Base-by-base conservation (phyloP, 2,329 filamentous ascomycete species). In the Xylariaceae sp. region DNA sequence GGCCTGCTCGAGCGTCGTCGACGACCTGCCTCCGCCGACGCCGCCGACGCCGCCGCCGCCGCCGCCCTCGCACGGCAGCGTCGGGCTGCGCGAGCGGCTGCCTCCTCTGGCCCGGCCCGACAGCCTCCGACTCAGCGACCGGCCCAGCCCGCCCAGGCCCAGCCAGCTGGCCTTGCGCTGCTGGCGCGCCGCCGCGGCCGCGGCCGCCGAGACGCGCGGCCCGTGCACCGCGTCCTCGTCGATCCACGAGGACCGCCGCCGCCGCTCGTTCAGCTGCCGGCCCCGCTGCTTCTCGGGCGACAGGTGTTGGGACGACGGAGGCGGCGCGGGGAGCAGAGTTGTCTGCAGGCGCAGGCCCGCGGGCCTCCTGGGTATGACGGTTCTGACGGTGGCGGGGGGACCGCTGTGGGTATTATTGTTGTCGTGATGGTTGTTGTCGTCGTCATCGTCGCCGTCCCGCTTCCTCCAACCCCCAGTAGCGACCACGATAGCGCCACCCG, bases 171-270 rank as follows among this genome's bases (percentile, higher is more conserved):
- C 29, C 21, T 36, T 47, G 6, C 37, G 42, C 23, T 32, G 37
- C 24, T 24, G 23, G 24, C 38, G 35, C 27, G 42, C 42, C 10
- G 36, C 25, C 15, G 12, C 24, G n/a, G n/a, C n/a, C 28, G 45
- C 47, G 28, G 30, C 32, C 13, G 48, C 45, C 38, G 51, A 58
- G 31, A 68, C 48, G 42, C 53, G 58, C 8, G 67, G 67, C 4
- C 68, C 67, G 37, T 70, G 67, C n/a, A 68, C 53, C 34, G 59
- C 61, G 31, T 73, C 67, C 42, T 70, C 69, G 36, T 70, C 67
- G 18, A 70, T 64, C 67, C 67, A 72, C 13, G 59, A 62, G 8
- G 41, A 50, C 46, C 45, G 57, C 33, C 45, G 50, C 12, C 51
- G 40, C 19, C 49, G 40, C 23, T 53, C 44, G 29, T 48, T 41